phyloP scores from a whole-genome alignment of 495 filamentous ascomycete genomes.

The Staphylotrichum longicolle region DNA sequence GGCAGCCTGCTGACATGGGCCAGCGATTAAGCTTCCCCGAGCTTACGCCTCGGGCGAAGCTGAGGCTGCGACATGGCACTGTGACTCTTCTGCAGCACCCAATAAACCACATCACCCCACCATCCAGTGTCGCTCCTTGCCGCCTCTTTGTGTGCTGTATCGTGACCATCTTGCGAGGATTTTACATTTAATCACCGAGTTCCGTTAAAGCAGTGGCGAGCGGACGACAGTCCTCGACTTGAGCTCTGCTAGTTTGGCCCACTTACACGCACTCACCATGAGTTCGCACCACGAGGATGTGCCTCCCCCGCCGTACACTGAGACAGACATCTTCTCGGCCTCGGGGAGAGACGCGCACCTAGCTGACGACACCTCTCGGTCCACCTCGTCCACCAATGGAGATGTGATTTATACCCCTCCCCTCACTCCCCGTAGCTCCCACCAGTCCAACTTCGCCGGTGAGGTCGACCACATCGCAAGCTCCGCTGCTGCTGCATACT shows the following conservation, averaged over 20 bases:
- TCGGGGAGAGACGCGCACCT: slow-evolving; percentile 27
- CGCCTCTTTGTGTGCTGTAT: background rate
- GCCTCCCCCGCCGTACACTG: slow-evolving; percentile 51
- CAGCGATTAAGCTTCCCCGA: slow-evolving; percentile 16
- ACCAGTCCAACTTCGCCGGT: slow-evolving; percentile 31
- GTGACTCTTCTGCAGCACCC: slow-evolving; percentile 17
- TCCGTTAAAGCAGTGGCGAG: slow-evolving; percentile 7
- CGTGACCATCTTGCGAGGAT: background rate
- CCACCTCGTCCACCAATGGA: slow-evolving; percentile 37
- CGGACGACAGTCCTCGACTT: background rate
- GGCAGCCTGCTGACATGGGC: slow-evolving; percentile 9
- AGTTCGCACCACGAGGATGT: slow-evolving; percentile 31
- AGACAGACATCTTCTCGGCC: slow-evolving; percentile 48
- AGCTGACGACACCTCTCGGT: slow-evolving; percentile 27
- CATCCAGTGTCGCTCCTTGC: background rate
- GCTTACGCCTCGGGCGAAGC: slow-evolving; percentile 12
- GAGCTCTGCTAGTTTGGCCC: background rate
- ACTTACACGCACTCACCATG: slow-evolving; percentile 22
- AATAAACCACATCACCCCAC: slow-evolving; percentile 22
- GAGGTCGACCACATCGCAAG: slow-evolving; percentile 29
- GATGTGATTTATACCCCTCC: slow-evolving; percentile 50
- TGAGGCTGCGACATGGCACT: slow-evolving; percentile 4
- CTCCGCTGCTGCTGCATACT: slow-evolving; percentile 39
- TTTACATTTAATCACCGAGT: slow-evolving; percentile 6
- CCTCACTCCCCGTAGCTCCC: slow-evolving; percentile 39